phyloP scores from a whole-genome alignment of 352 stramenopile species.

The Plasmopara viticola region DNA sequence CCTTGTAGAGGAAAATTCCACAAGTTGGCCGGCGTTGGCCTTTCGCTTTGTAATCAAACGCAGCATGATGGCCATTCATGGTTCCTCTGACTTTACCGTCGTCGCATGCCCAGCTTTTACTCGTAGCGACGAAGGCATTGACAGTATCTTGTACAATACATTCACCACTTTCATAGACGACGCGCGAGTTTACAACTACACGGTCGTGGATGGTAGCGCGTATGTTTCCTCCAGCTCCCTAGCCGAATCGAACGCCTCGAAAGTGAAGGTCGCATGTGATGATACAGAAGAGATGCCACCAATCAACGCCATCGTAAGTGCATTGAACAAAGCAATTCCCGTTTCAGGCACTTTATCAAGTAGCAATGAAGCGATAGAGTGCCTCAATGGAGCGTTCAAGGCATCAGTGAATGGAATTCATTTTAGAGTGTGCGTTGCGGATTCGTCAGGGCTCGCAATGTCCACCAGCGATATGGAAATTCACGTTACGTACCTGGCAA shows the following conservation, averaged over 20 bases:
- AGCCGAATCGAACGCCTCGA: neutral
- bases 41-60: conserved; percentile 33
- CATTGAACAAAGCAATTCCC: conserved; percentile 11
- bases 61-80: conserved; percentile 23
- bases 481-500: conserved; percentile 11
- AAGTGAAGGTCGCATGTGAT: conserved; percentile 9
- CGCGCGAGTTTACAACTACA: conserved; percentile 19
- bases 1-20: neutral
- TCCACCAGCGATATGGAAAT: conserved; percentile 20
- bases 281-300: conserved; percentile 8
- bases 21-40: conserved; percentile 14
- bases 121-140: neutral
- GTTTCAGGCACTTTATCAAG: conserved; percentile 9
- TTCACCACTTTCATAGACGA: conserved; percentile 20
- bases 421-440: conserved; percentile 19
- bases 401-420: conserved; percentile 20
- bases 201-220: conserved; percentile 17
- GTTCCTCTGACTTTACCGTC: conserved; percentile 24
- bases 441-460: conserved; percentile 7
- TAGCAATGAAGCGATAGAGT: conserved; percentile 11
- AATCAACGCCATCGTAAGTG: conserved; percentile 23
- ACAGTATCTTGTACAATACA: conserved; percentile 22
- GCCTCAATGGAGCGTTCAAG: conserved; percentile 19
- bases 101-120: conserved; percentile 20
- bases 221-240: conserved; percentile 14